Conservation (phyloP, 495 filamentous ascomycete genomes). For the Tuber indicum region DNA sequence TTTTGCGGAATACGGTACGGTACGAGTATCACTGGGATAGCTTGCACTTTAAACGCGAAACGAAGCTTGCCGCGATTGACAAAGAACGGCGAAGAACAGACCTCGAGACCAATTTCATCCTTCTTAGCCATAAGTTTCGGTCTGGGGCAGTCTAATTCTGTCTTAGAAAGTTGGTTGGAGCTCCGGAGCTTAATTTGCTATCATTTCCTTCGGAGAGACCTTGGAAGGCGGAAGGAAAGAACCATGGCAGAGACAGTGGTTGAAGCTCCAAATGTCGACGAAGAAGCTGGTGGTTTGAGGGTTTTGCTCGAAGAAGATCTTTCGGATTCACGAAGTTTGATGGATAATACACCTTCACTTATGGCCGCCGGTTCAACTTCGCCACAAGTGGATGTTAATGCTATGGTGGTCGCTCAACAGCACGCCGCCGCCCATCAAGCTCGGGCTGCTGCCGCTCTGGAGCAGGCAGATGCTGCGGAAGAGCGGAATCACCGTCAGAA, state of each 20-base stretch:
- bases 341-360: constrained; percentile 13
- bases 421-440: constrained; percentile 38
- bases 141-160: not conserved
- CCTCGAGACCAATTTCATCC: constrained; percentile 2
- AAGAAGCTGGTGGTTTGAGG: constrained; percentile 30
- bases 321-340: constrained; percentile 15
- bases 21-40: not conserved
- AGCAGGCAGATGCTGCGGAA: constrained; percentile 35
- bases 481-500: constrained; percentile 26
- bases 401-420: constrained; percentile 35
- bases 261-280: constrained; percentile 30
- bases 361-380: constrained; percentile 22
- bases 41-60: constrained; percentile 2
- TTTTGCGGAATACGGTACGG: constrained; percentile 2
- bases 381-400: constrained; percentile 27
- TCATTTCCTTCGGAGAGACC: constrained; percentile 21
- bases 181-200: constrained; percentile 11
- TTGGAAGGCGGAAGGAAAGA: constrained; percentile 12
- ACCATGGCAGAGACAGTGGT: constrained; percentile 31
- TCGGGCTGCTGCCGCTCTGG: constrained; percentile 37
- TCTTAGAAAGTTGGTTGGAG: constrained; percentile 13
- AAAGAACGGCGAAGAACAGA: constrained; percentile 1
- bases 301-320: constrained; percentile 33
- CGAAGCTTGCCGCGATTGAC: constrained; percentile 4
- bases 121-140: not conserved